Base-by-base conservation (phyloP, 2,329 filamentous ascomycete genomes). In the Colletotrichum melonis region DNA sequence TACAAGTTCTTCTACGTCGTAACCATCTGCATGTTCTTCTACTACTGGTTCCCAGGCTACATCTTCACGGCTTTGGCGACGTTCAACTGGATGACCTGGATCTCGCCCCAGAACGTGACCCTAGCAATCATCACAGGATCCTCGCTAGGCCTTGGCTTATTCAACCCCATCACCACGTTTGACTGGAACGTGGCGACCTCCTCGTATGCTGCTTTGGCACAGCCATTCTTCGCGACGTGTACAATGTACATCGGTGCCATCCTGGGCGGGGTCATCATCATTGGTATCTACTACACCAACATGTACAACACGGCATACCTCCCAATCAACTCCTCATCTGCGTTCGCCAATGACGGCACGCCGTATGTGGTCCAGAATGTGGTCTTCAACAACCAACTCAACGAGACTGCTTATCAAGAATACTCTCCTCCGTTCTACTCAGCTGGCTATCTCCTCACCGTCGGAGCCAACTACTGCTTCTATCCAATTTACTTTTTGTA, bases 21-120 rank as follows among this genome's bases (percentile, higher is more conserved):
- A 12, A 81, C 81, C 16, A 56, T 79, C 55, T 76, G 77, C 35
- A 86, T 87, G 78, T 81, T 85, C 59, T 57, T 87, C 26, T 88
- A 85, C 78, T 88, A 86, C 77, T 88, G 85, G 85, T 78, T 88
- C 12, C 86, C 86, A 0, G 82, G 82, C n/a, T 86, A 82, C 58
- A 77, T 88, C 3, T 87, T 87, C 76, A 81, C 78, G 0, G 84
- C 83, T 1, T 78, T 87, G 2, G 80, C 80, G 19, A 80, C 82
- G 1, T 87, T 88, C 78, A 84, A 85, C 77, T 88, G 86, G 85
- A 87, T 87, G 80, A 85, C 84, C 0, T 88, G 86, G 86, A 86
- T 87, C n/a, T 78, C 84, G 0, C 86, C 86, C 0, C 75, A 83
- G 38, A 87, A 86, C 64, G 74, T 85, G 56, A 84, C 82, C 7